Conservation (phyloP, 1,284 basidiomycete species). For the Apiotrichum brassicae region DNA sequence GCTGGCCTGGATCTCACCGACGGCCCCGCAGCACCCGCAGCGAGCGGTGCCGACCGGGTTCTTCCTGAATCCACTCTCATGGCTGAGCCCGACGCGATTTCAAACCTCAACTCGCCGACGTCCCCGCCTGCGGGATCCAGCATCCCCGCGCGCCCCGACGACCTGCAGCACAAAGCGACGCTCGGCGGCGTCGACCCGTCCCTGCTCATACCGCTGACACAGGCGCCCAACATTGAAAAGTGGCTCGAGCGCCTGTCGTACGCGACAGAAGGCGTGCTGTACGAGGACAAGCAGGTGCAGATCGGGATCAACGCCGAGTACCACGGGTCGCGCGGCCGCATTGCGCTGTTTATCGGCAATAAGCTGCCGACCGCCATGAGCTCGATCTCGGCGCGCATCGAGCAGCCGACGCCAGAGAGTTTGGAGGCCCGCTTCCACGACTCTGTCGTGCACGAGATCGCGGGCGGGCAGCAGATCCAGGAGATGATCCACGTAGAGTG, state of each 20-base stretch:
- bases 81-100: constrained; percentile 9
- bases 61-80: constrained; percentile 3
- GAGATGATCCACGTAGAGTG: constrained; percentile 91
- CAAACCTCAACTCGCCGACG: not conserved
- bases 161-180: constrained; percentile 29
- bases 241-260: constrained; percentile 85
- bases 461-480: constrained; percentile 79
- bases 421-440: constrained; percentile 83
- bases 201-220: constrained; percentile 53
- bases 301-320: constrained; percentile 95
- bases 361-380: constrained; percentile 80
- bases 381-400: constrained; percentile 78
- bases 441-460: constrained; percentile 65
- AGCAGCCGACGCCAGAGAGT: constrained; percentile 65
- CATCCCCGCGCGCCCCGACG: constrained; percentile 9
- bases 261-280: constrained; percentile 79
- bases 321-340: constrained; percentile 81
- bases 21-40: constrained; percentile 23
- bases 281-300: constrained; percentile 92
- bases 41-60: not conserved
- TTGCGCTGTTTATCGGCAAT: constrained; percentile 94
- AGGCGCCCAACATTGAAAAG: constrained; percentile 67
- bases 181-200: constrained; percentile 39
- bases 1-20: constrained; percentile 70
- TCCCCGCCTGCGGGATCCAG: not conserved